These are phyloP conservation scores for Xylaria sp. DNA, from an alignment of 2,329 filamentous ascomycete genomes.

Conservation along the genomic window DNA sequence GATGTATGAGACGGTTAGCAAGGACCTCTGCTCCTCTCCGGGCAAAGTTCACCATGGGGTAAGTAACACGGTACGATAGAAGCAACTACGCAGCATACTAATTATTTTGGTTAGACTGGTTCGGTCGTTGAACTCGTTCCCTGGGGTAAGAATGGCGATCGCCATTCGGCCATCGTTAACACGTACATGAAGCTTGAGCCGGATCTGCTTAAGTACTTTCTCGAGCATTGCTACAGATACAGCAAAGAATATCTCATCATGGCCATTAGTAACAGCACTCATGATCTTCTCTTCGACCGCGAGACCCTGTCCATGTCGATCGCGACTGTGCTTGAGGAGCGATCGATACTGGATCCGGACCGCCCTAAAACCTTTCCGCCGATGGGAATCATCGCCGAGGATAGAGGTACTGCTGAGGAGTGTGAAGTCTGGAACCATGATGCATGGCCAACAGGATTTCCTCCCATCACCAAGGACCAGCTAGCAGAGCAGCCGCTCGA, in stretches of 20 bases:
- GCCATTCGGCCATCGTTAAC: constrained; percentile 49
- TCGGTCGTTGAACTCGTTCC: constrained; percentile 43
- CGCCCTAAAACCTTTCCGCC: constrained; percentile 36
- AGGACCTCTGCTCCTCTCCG: constrained; percentile 48
- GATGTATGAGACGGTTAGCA: constrained; percentile 44
- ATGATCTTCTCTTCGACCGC: constrained; percentile 56
- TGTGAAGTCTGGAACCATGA: constrained; percentile 39
- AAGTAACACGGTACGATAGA: constrained; percentile 23
- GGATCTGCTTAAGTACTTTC: constrained; percentile 60
- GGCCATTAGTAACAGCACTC: constrained; percentile 55
- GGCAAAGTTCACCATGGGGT: constrained; percentile 42
- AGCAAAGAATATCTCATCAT: constrained; percentile 58
- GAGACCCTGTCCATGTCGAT: constrained; percentile 47
- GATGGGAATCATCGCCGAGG: constrained; percentile 47
- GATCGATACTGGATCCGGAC: constrained; percentile 37
- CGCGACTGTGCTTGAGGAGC: constrained; percentile 46
- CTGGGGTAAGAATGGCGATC: constrained; percentile 46
- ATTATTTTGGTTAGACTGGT: constrained; percentile 31
- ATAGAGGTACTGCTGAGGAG: constrained; percentile 37
- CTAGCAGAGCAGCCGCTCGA: constrained; percentile 39
- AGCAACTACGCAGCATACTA: constrained; percentile 21
- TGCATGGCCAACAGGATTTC: constrained; percentile 42
- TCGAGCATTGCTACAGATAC: constrained; percentile 60
- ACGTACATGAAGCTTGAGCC: constrained; percentile 63
- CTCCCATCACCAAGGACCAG: constrained; percentile 39